phyloP scores from a whole-genome alignment of 176 grass and related monocot genomes.

The Zea mays region DNA sequence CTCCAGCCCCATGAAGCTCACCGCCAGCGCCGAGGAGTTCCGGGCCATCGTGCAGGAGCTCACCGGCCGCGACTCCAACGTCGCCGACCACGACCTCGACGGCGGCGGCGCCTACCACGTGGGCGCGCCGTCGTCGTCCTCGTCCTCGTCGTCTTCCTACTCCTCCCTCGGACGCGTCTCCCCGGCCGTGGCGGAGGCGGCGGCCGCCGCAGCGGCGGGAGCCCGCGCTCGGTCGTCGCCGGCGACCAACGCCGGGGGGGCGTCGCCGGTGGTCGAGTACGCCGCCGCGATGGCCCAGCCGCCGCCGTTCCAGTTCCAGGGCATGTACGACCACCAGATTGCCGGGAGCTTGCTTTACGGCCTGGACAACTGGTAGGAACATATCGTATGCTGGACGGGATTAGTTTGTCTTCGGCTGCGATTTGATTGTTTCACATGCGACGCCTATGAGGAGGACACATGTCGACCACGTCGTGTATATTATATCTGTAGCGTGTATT shows the following conservation, averaged over 20 bases:
- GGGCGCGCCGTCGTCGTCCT: background rate
- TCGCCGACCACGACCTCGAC: slow-evolving; percentile 51
- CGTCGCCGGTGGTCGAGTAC: background rate
- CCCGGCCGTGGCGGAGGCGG: background rate
- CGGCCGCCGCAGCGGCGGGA: background rate
- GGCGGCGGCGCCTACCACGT: background rate
- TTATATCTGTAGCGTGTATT: background rate
- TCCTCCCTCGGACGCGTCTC: slow-evolving; percentile 31
- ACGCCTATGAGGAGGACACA: background rate
- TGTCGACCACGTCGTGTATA: background rate
- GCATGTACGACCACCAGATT: slow-evolving; percentile 37
- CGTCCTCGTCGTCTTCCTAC: background rate
- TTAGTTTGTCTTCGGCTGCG: background rate
- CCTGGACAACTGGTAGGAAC: slow-evolving; percentile 46
- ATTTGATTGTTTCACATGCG: background rate
- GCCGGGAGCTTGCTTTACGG: slow-evolving; percentile 33
- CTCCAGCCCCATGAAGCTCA: slow-evolving; percentile 77
- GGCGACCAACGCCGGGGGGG: slow-evolving; percentile 7
- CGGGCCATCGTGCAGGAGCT: slow-evolving; percentile 72
- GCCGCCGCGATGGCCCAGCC: background rate
- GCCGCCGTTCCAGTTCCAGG: slow-evolving; percentile 34
- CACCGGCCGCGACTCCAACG: slow-evolving; percentile 72
- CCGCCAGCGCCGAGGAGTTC: slow-evolving; percentile 70
- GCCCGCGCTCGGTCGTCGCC: background rate
- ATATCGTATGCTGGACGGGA: background rate